phyloP scores from a whole-genome alignment of 768 basidiomycete species.

The Boletus insuetus region DNA sequence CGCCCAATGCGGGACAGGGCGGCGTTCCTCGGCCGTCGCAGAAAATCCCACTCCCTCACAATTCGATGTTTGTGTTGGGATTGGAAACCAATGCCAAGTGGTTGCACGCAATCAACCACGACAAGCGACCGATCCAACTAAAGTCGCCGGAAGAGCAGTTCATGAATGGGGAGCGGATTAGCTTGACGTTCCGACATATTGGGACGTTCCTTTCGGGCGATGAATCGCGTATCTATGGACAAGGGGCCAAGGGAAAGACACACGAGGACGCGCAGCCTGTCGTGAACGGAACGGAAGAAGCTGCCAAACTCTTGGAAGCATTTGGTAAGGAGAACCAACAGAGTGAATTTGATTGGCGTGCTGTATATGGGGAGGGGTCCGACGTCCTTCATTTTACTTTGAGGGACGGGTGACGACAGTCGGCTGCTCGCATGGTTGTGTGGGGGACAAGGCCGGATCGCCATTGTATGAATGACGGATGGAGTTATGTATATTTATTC shows the following conservation, averaged over 20 bases:
- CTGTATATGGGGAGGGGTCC: conserved; percentile 60
- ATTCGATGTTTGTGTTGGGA: conserved; percentile 82
- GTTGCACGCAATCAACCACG: conserved; percentile 75
- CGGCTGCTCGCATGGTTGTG: conserved; percentile 5
- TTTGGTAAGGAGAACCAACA: conserved; percentile 76
- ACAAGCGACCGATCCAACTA: conserved; percentile 56
- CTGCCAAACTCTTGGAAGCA: conserved; percentile 48
- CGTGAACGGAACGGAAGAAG: conserved; percentile 49
- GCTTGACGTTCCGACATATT: conserved; percentile 75
- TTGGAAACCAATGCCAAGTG: conserved; percentile 68
- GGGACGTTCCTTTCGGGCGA: conserved; percentile 67
- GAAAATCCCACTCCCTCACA: conserved; percentile 72
- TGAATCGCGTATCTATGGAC: conserved; percentile 60
- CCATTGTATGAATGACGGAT: conserved; percentile 21
- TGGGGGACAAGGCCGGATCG: conserved; percentile 15
- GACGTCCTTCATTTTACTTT: conserved; percentile 61
- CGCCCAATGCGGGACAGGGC: conserved; percentile 13
- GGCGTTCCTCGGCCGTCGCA: conserved; percentile 43
- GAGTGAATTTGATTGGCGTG: conserved; percentile 70
- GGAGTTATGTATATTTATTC: conserved; percentile 20
- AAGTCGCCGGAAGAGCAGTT: conserved; percentile 58
- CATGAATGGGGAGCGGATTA: conserved; percentile 66
- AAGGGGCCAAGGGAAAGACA: conserved; percentile 67
- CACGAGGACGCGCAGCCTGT: conserved; percentile 52
- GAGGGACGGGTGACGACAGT: conserved; percentile 16